Evolutionary conservation across 83 land plant genomes (phyloP), one percentile per base, ranked within the genome.

Genomic region (Diphasiastrum complanatum): DNA sequence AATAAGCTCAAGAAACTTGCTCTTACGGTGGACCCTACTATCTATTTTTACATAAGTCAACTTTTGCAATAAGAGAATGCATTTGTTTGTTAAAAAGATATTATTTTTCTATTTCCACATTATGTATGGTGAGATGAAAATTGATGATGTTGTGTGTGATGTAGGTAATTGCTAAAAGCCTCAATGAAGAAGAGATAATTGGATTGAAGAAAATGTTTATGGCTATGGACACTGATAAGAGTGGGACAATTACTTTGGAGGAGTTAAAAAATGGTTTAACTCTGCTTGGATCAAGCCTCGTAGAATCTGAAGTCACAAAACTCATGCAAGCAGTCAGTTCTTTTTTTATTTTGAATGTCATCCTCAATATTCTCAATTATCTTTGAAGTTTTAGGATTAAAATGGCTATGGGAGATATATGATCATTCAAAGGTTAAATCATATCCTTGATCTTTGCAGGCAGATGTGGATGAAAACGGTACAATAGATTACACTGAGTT

Each of bases 401-500:
- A 27, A 27, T 11, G n/a, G 55, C 24, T 25, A 27, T 57, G 47
- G 12, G 46, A 10, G 10, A 14, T 5, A 10, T 19, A 5, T 6
- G 5, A 19, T 11, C 18, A 19, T 6, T 48, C 20, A 5, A 48
- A 5, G 22, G 22, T 6, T 11, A 20, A 5, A 11, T 48, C 19
- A 11, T 5, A 14, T 14, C 18, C 51, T 10, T 48, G 12, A 20
- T 48, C 4, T 57, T 2, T 4, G 33, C 61, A 57, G 61, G 41
- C 41, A 33, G 61, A 57, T 33, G 14, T 57, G 12, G 61, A 57
- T 57, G 41, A 33, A 2, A 57, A 36, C 34, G 61, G 61, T 14
- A 28, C 4, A 14, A 57, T 57, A 57, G 61, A 57, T 19, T 57
- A 57, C 61, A 4, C n/a, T 24, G 61, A 57, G 41, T 57, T 57